Conservation (phyloP, 495 filamentous ascomycete genomes). For the Penicillium flavigenum region DNA sequence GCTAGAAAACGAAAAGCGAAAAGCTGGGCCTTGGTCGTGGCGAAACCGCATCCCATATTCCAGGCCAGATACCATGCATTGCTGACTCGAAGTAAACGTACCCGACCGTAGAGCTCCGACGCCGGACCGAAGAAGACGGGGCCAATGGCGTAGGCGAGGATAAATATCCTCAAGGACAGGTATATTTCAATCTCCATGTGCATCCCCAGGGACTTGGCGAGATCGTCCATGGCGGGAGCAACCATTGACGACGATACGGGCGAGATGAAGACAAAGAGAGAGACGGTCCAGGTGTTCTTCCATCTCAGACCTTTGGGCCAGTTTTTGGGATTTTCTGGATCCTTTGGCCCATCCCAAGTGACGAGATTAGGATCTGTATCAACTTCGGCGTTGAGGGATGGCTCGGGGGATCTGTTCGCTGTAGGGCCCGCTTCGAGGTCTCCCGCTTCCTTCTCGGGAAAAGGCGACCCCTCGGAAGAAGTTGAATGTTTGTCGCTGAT, state of each 20-base stretch:
- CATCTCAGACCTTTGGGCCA: slow-evolving; percentile 37
- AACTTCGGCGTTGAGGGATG: not conserved
- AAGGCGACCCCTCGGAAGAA: no score
- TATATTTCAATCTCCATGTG: slow-evolving; percentile 50
- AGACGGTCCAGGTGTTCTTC: slow-evolving; percentile 48
- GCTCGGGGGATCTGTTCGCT: not conserved
- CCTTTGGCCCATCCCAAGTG: slow-evolving; percentile 47
- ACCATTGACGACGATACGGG: slow-evolving; percentile 57
- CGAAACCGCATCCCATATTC: slow-evolving; percentile 56
- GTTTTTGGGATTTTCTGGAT: slow-evolving; percentile 42
- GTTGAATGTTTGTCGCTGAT: no score
- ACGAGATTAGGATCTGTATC: slow-evolving; percentile 15
- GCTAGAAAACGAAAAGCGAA: slow-evolving; percentile 56
- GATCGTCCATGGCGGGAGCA: slow-evolving; percentile 53
- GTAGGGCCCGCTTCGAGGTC: not conserved
- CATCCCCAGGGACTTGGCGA: slow-evolving; percentile 55
- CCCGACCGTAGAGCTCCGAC: slow-evolving; percentile 60
- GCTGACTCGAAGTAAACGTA: slow-evolving; percentile 47
- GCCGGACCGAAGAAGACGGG: slow-evolving; percentile 58
- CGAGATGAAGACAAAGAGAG: slow-evolving; percentile 52
- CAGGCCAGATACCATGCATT: slow-evolving; percentile 59
- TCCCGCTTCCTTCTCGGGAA: not conserved
- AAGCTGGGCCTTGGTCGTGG: slow-evolving; percentile 45
- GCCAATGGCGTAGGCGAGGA: slow-evolving; percentile 50
- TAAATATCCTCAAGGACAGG: slow-evolving; percentile 51